phyloP scores from a whole-genome alignment of 805 yeast species.

The Myxozyma vanderwaltii region DNA sequence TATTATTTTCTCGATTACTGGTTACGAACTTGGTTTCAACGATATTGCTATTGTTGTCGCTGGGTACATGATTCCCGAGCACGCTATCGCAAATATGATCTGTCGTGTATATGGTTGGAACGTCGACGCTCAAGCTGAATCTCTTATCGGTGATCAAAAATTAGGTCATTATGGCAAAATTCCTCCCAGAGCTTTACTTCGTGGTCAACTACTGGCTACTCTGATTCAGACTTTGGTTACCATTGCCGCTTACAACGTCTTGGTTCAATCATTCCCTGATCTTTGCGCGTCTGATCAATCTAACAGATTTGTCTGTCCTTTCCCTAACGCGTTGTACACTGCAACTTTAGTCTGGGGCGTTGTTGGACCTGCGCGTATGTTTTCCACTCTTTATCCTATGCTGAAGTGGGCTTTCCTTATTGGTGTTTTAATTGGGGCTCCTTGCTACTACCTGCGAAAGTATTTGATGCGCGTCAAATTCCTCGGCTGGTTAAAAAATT shows the following conservation, averaged over 20 bases:
- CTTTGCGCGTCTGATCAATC: conserved; percentile 45
- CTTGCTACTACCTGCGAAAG: conserved; percentile 13
- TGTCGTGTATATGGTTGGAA: conserved; percentile 60
- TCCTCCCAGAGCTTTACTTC: conserved; percentile 61
- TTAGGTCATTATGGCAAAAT: conserved; percentile 65
- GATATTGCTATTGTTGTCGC: conserved; percentile 64
- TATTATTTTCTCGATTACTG: conserved; percentile 63
- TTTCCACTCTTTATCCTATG: conserved; percentile 32
- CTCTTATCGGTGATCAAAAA: conserved; percentile 59
- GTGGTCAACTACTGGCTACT: conserved; percentile 52
- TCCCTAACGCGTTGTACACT: conserved; percentile 48
- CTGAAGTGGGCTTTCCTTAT: conserved; percentile 32
- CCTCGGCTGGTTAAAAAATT: conserved; percentile 16
- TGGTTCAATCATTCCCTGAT: conserved; percentile 37
- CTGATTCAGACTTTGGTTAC: conserved; percentile 49
- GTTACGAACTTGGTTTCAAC: conserved; percentile 60
- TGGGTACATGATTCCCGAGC: conserved; percentile 61
- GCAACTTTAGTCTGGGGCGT: conserved; percentile 61
- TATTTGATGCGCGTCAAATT: conserved; percentile 3
- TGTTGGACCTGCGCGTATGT: conserved; percentile 58
- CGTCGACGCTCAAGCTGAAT: conserved; percentile 56
- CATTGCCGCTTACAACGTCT: conserved; percentile 53
- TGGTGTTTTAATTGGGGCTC: conserved; percentile 28
- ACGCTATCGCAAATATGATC: conserved; percentile 53
- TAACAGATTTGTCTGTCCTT: conserved; percentile 49